Evolutionary conservation across 257 asterid species (phyloP).

Genomic region (Nicotiana paniculata): DNA sequence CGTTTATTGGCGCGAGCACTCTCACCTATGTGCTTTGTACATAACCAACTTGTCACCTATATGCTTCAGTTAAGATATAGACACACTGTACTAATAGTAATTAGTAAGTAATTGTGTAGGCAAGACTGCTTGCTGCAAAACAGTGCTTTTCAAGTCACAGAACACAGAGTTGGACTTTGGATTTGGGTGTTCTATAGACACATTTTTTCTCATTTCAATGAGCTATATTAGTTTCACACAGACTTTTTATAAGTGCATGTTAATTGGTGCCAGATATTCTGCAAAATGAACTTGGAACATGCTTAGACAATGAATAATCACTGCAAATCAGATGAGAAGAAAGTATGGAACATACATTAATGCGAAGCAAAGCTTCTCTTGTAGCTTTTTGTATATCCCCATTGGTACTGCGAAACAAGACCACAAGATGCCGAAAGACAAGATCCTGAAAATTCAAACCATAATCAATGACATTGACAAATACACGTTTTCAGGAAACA

Average conservation of each 20-base stretch:
- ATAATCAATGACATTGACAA: background rate
- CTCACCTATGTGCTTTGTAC: background rate
- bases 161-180: background rate
- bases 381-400: conserved; percentile 58
- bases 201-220: background rate
- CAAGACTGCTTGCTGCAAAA: background rate
- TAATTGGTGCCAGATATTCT: background rate
- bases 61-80: background rate
- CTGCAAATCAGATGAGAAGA: conserved; percentile 7
- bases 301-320: background rate
- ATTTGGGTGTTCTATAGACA: background rate
- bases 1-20: background rate
- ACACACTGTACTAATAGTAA: background rate
- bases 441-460: conserved; percentile 47
- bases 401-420: conserved; percentile 52
- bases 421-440: conserved; percentile 53
- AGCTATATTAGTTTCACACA: background rate
- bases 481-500: background rate
- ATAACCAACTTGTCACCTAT: background rate
- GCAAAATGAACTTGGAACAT: background rate
- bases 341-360: conserved; percentile 49
- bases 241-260: background rate
- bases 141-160: background rate
- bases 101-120: background rate
- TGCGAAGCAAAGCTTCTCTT: conserved; percentile 62